These are phyloP conservation scores for Podaxis sp. DNA, from an alignment of 768 basidiomycete genomes.

Conservation along the genomic window DNA sequence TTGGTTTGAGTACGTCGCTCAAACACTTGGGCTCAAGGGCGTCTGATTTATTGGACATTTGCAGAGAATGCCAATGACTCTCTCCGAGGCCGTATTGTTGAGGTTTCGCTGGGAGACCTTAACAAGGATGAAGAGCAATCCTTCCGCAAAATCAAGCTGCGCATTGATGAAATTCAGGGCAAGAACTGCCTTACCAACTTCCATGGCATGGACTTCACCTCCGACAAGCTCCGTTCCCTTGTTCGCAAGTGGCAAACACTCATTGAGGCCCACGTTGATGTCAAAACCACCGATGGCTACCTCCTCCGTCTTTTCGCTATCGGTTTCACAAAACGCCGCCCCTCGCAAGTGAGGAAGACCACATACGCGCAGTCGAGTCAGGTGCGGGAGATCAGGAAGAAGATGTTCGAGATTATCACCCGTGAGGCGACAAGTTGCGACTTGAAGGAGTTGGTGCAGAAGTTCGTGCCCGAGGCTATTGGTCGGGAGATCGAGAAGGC, in stretches of 20 bases:
- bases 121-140: conserved; percentile 99
- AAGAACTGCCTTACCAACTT: conserved; percentile 99
- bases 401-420: conserved; percentile 99
- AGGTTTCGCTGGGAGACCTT: conserved; percentile 94
- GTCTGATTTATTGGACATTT: conserved; percentile 7
- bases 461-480: conserved; percentile 98
- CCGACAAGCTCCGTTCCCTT: conserved; percentile 99
- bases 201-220: conserved; percentile 99
- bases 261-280: conserved; percentile 98
- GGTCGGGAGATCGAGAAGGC: conserved; percentile 99
- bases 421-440: conserved; percentile 94
- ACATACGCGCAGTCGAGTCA: conserved; percentile 96
- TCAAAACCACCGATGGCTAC: conserved; percentile 99
- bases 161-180: conserved; percentile 94
- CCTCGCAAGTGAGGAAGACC: conserved; percentile 96
- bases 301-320: conserved; percentile 98
- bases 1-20: conserved; percentile 85
- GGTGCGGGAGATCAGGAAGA: conserved; percentile 95
- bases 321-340: conserved; percentile 97
- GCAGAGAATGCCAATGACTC: conserved; percentile 99
- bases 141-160: conserved; percentile 99
- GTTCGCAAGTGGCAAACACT: conserved; percentile 99
- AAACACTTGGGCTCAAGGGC: neutral
- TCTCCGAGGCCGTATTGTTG: conserved; percentile 93
- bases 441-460: conserved; percentile 97